Percentiles rank a stretch among this genome's conserved stretches.
Conservation (phyloP, 2,329 filamentous ascomycete species). For the Falciphora oryzae region DNA sequence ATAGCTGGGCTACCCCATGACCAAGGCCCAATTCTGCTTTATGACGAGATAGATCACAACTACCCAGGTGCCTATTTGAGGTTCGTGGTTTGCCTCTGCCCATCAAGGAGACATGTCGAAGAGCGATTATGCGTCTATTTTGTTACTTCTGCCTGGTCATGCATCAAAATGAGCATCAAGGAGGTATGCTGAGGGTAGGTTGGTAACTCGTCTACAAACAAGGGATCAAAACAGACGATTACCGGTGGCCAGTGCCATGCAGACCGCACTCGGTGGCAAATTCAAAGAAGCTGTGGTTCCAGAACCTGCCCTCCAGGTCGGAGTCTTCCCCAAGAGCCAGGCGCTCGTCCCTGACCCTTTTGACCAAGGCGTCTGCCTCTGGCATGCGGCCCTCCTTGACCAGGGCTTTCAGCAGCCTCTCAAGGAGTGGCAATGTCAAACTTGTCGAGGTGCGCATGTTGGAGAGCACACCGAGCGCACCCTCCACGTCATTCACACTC, state of each 20-base stretch:
- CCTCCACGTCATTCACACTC: slow-evolving; percentile 39
- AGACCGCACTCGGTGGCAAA: slow-evolving; percentile 33
- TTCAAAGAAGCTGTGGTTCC: slow-evolving; percentile 46
- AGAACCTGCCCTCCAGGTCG: slow-evolving; percentile 27
- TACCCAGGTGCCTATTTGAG: too few species aligned
- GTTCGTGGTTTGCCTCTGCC: too few species aligned
- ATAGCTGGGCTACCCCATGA: too few species aligned
- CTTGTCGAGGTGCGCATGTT: slow-evolving; percentile 26
- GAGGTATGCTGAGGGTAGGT: too few species aligned
- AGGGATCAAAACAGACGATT: neutral
- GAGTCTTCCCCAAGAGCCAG: slow-evolving; percentile 9
- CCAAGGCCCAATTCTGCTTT: too few species aligned
- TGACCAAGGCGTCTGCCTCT: slow-evolving; percentile 22
- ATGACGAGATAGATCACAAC: too few species aligned
- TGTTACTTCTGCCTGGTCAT: too few species aligned
- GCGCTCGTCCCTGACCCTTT: slow-evolving; percentile 19
- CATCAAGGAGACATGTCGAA: too few species aligned
- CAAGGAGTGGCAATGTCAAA: slow-evolving; percentile 35
- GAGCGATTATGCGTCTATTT: too few species aligned
- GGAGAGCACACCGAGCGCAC: slow-evolving; percentile 44
- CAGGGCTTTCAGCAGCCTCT: slow-evolving; percentile 33
- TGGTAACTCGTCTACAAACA: neutral
- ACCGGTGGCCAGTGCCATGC: neutral
- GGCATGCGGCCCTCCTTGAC: slow-evolving; percentile 16
- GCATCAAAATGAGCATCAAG: too few species aligned